These are phyloP conservation scores for Pseudophaeomoniella oleicola DNA, from an alignment of 2,329 filamentous ascomycete species.

Conservation along the genomic window DNA sequence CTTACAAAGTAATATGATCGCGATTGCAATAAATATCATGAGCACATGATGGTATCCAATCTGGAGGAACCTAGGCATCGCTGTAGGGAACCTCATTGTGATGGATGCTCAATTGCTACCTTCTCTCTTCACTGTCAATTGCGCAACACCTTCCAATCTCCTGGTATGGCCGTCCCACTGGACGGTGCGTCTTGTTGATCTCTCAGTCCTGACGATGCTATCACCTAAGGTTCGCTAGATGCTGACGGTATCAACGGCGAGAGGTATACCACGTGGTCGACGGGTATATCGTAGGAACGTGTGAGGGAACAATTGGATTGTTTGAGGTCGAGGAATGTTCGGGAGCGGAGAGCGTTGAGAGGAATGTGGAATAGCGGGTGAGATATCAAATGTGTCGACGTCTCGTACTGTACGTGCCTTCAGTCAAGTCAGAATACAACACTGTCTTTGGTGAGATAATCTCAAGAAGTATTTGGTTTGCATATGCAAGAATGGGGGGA, in stretches of 20 bases:
- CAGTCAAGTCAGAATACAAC: neutral
- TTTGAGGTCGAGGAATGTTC: conserved; percentile 3
- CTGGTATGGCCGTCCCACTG: conserved; percentile 3
- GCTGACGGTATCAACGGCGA: conserved; percentile 2
- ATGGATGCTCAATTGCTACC: conserved; percentile 11
- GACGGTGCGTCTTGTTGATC: conserved; percentile 4
- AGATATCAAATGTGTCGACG: neutral
- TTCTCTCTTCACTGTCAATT: neutral
- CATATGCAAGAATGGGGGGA: neutral
- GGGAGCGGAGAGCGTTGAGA: neutral
- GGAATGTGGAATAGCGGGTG: neutral
- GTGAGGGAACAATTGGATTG: neutral
- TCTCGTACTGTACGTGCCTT: too few relatives aligned
- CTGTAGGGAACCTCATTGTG: conserved; percentile 16
- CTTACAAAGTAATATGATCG: conserved; percentile 91
- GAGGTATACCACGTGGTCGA: conserved; percentile 25
- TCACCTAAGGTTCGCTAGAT: neutral
- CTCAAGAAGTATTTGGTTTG: neutral
- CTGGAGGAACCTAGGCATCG: conserved; percentile 37
- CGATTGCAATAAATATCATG: conserved; percentile 89
- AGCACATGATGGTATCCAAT: conserved; percentile 70
- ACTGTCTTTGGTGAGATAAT: too few relatives aligned
- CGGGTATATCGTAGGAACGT: conserved; percentile 13
- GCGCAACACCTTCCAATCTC: conserved; percentile 2
- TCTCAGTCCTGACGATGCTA: conserved; percentile 3